Percentiles rank a stretch among this genome's conserved stretches.
These are phyloP conservation scores for Pythium folliculosum DNA, from an alignment of 352 stramenopile species.

Conservation along the genomic window DNA sequence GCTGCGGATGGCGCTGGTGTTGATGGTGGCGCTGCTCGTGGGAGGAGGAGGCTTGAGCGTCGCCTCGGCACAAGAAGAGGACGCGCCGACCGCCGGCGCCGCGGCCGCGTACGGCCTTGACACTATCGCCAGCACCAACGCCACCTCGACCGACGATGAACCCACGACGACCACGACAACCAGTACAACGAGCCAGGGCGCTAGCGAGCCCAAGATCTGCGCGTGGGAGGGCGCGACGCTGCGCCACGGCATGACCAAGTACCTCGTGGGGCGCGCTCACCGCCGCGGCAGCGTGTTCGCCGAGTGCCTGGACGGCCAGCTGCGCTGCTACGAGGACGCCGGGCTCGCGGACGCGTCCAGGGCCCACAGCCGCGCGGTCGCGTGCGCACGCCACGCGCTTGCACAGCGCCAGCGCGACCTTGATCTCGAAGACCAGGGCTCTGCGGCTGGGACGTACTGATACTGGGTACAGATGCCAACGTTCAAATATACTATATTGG, in stretches of 20 bases:
- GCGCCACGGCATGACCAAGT: constrained; percentile 12
- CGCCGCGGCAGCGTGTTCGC: constrained; percentile 23
- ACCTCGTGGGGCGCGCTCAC: constrained; percentile 23
- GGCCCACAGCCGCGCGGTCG: not conserved
- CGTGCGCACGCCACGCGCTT: not conserved
- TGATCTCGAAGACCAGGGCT: constrained; percentile 6
- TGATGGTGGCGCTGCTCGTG: not conserved
- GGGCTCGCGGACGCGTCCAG: constrained; percentile 12
- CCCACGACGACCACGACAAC: not conserved
- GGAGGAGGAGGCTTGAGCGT: too few species aligned
- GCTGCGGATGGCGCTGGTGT: not conserved
- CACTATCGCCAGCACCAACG: not conserved
- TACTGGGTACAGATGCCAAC: too few species aligned
- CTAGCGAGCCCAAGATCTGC: not conserved
- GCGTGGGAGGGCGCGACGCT: constrained; percentile 7
- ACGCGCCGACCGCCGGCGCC: not conserved
- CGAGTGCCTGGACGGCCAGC: constrained; percentile 15
- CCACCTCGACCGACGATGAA: not conserved
- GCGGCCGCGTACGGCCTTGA: not conserved
- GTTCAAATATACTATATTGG: not conserved
- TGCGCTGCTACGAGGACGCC: constrained; percentile 26
- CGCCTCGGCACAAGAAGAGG: not conserved
- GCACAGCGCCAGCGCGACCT: constrained; percentile 9
- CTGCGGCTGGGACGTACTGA: not conserved
- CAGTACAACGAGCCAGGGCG: not conserved